Evolutionary conservation across 2,329 filamentous ascomycete genomes (phyloP).

Genomic region (Fusarium tjaetaba): DNA sequence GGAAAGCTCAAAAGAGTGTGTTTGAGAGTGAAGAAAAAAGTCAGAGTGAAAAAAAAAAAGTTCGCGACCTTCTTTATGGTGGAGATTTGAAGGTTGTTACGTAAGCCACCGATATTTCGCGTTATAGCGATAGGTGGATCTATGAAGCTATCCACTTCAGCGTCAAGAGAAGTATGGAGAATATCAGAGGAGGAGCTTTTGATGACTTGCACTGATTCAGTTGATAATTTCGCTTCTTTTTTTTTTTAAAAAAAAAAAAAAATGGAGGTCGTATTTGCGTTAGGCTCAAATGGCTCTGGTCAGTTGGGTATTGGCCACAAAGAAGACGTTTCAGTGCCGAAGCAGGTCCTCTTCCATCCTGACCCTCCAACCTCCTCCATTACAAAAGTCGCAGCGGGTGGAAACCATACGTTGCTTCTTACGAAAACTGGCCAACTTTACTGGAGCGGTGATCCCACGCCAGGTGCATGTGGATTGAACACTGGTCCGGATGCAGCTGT

Average conservation of each 20-base stretch:
- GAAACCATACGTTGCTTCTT: constrained; percentile 86
- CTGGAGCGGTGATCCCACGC: constrained; percentile 69
- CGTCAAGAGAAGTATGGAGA: constrained; percentile 21
- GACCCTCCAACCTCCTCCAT: constrained; percentile 50
- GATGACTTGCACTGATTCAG: neutral
- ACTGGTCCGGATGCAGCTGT: constrained; percentile 45
- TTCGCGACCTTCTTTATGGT: constrained; percentile 39
- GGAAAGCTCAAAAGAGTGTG: constrained; percentile 25
- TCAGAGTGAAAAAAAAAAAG: constrained; percentile 36
- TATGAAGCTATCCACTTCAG: constrained; percentile 34
- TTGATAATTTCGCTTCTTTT: constrained; percentile 3
- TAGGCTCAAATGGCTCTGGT: constrained; percentile 81
- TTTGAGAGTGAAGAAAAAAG: constrained; percentile 23
- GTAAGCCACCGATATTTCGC: constrained; percentile 28
- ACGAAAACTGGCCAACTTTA: constrained; percentile 68
- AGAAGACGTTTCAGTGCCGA: constrained; percentile 75
- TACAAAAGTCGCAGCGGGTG: constrained; percentile 68
- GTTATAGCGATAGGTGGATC: constrained; percentile 39
- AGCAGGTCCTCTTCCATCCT: constrained; percentile 66
- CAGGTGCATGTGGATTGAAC: constrained; percentile 64
- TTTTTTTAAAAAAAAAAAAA: too few species aligned
- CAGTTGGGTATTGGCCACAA: constrained; percentile 77
- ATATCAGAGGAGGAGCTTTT: constrained; percentile 4
- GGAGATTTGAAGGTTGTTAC: constrained; percentile 31
- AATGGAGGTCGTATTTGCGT: constrained; percentile 69